phyloP scores from a whole-genome alignment of 2,329 filamentous ascomycete species.

The Nothomitra cinnamomea region DNA sequence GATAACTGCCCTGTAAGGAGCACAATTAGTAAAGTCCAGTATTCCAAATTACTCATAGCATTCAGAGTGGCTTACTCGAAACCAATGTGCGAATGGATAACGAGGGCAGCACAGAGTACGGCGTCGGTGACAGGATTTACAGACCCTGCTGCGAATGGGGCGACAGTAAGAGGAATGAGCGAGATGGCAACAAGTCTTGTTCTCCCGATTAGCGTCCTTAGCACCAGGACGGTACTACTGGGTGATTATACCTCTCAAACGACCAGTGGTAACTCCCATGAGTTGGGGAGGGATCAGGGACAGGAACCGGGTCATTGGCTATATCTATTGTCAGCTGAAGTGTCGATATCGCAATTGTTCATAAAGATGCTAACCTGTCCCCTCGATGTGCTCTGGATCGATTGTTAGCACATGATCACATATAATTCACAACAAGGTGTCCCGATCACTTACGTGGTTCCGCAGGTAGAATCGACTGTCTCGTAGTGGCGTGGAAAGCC shows the following conservation, averaged over 20 bases:
- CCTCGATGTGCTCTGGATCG: slow-evolving; percentile 51
- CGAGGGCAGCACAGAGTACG: slow-evolving; percentile 61
- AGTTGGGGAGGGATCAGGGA: slow-evolving; percentile 54
- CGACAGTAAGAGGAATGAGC: slow-evolving; percentile 71
- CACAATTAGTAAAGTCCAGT: neutral
- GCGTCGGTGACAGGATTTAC: slow-evolving; percentile 83
- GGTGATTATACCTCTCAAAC: slow-evolving; percentile 51
- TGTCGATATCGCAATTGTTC: too few species aligned
- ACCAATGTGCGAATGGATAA: slow-evolving; percentile 90
- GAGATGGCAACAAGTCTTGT: slow-evolving; percentile 56
- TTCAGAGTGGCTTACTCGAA: slow-evolving; percentile 47
- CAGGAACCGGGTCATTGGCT: slow-evolving; percentile 74
- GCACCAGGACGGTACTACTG: neutral
- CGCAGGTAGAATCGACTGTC: slow-evolving; percentile 61
- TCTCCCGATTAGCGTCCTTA: neutral
- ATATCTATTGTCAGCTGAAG: neutral
- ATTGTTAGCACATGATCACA: slow-evolving; percentile 1
- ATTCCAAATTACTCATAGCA: neutral
- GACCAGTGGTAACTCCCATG: slow-evolving; percentile 99
- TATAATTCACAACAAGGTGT: neutral
- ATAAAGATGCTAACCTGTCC: slow-evolving; percentile 44
- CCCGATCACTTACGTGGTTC: slow-evolving; percentile 53
- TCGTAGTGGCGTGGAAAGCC: slow-evolving; percentile 73
- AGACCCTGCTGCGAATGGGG: slow-evolving; percentile 81
- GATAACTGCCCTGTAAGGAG: slow-evolving; percentile 42